Conservation (phyloP, 2,329 filamentous ascomycete genomes). For the Aureobasidium lini region DNA sequence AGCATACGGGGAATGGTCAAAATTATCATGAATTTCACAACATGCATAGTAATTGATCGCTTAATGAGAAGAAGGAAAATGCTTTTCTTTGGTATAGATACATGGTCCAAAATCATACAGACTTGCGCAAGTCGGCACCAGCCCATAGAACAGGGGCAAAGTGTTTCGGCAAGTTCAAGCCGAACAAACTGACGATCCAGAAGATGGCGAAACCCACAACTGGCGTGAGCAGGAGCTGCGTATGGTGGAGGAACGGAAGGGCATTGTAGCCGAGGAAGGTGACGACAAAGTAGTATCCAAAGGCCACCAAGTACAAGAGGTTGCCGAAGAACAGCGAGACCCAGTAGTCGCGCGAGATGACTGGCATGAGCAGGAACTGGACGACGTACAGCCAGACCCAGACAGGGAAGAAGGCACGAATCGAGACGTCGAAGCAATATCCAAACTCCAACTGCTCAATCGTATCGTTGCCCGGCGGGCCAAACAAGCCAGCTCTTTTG, state of each 20-base stretch:
- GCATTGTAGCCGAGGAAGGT: slow-evolving; percentile 64
- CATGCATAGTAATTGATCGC: not conserved
- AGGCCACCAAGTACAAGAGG: slow-evolving; percentile 57
- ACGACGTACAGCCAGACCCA: slow-evolving; percentile 61
- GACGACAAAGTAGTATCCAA: slow-evolving; percentile 61
- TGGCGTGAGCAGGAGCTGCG: slow-evolving; percentile 56
- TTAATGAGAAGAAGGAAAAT: not conserved
- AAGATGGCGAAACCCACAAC: slow-evolving; percentile 53
- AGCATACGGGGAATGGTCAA: not conserved
- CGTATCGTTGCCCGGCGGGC: slow-evolving; percentile 42
- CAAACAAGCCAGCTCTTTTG: slow-evolving; percentile 51
- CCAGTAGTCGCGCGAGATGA: slow-evolving; percentile 49
- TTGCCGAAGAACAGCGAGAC: slow-evolving; percentile 56
- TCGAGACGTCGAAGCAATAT: slow-evolving; percentile 64
- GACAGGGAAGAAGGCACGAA: slow-evolving; percentile 59
- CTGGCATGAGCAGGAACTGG: slow-evolving; percentile 59
- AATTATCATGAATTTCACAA: not conserved
- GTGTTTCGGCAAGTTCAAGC: slow-evolving; percentile 44
- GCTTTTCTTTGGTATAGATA: not conserved
- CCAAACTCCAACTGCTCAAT: slow-evolving; percentile 58
- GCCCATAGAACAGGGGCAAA: slow-evolving; percentile 45
- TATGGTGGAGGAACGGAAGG: slow-evolving; percentile 59
- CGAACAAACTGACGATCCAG: slow-evolving; percentile 49
- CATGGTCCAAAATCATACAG: slow-evolving; percentile 15
- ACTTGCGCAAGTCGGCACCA: slow-evolving; percentile 33